Conservation (phyloP, 495 filamentous ascomycete genomes). For the Terfezia claveryi region DNA sequence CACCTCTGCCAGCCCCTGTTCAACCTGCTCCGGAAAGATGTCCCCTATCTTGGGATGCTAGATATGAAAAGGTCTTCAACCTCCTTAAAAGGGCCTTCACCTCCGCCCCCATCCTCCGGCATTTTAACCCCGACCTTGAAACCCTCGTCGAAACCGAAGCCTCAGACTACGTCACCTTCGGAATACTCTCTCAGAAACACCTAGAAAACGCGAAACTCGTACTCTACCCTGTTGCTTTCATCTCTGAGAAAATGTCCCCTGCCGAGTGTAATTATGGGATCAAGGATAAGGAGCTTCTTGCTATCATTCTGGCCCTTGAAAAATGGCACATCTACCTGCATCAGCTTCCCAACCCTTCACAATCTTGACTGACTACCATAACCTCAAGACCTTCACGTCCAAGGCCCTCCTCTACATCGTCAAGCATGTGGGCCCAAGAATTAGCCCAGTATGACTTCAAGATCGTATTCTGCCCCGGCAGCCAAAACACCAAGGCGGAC, state of each 20-base stretch:
- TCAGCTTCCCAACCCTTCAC: background rate
- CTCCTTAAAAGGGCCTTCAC: background rate
- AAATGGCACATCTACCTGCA: background rate
- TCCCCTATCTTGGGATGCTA: background rate
- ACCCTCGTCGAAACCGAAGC: conserved; percentile 3
- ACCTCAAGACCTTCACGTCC: background rate
- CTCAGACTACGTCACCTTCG: conserved; percentile 1
- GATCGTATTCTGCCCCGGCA: too few relatives aligned
- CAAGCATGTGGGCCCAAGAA: background rate
- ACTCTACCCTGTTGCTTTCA: conserved; percentile 5
- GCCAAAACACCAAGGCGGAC: too few relatives aligned
- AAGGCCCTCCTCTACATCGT: background rate
- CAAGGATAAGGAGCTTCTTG: background rate
- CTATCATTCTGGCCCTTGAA: background rate
- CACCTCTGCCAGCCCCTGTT: background rate
- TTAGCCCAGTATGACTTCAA: background rate
- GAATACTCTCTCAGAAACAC: conserved; percentile 1
- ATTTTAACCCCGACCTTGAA: conserved; percentile 1
- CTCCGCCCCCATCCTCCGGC: background rate
- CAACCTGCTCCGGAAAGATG: background rate
- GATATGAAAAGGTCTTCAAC: background rate
- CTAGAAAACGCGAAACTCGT: background rate
- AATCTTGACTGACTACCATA: conserved; percentile 1
- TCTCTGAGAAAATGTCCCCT: conserved; percentile 3
- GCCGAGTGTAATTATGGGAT: background rate